Evolutionary conservation across 2,329 filamentous ascomycete genomes (phyloP).

Genomic region (Cladophialophora bantiana): DNA sequence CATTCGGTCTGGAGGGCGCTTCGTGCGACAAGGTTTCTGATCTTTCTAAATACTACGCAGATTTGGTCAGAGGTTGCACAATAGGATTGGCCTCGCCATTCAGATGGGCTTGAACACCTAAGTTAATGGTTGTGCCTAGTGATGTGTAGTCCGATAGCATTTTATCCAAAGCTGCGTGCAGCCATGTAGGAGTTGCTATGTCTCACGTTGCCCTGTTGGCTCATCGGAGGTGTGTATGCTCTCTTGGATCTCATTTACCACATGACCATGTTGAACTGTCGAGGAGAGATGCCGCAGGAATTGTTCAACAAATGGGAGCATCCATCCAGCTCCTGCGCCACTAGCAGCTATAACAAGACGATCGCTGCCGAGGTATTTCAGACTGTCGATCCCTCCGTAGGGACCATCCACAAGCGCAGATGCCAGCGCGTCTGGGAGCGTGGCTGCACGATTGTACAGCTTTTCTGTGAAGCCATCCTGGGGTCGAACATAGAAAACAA

Average conservation of each 20-base stretch:
- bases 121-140: constrained; percentile 26
- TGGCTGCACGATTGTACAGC: constrained; percentile 50
- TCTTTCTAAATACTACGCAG: constrained; percentile 16
- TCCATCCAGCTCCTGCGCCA: constrained; percentile 64
- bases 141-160: constrained; percentile 40
- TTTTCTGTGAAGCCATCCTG: constrained; percentile 59
- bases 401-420: constrained; percentile 65
- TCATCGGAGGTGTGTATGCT: constrained; percentile 11
- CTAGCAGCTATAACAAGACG: constrained; percentile 60
- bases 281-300: constrained; percentile 8
- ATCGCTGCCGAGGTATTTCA: constrained; percentile 51
- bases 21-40: constrained; percentile 40
- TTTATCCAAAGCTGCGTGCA: constrained; percentile 44
- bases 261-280: constrained; percentile 8
- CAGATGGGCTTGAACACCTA: constrained; percentile 42
- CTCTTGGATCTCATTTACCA: not conserved
- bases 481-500: constrained; percentile 63
- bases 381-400: constrained; percentile 60
- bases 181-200: constrained; percentile 47
- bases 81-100: constrained; percentile 39
- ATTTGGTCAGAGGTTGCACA: constrained; percentile 8
- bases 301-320: constrained; percentile 56
- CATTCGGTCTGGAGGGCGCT: constrained; percentile 32
- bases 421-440: constrained; percentile 48
- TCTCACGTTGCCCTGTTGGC: constrained; percentile 47